Evolutionary conservation across 495 filamentous ascomycete genomes (phyloP).

Genomic region (Trichoderma virens): DNA sequence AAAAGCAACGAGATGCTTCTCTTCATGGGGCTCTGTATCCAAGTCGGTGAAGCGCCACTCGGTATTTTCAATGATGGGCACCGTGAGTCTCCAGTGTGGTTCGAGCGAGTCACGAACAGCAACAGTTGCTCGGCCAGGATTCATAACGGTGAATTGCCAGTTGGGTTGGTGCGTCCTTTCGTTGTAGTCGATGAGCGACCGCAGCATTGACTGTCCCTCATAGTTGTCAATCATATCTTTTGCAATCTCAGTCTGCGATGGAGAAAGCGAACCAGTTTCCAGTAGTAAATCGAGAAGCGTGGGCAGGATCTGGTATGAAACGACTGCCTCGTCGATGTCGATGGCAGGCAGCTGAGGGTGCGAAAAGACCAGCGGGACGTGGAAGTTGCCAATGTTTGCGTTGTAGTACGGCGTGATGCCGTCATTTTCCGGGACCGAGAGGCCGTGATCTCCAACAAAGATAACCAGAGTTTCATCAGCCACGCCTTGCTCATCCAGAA

Average conservation of each 20-base stretch:
- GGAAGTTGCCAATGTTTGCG: constrained; percentile 42
- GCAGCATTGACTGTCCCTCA: constrained; percentile 40
- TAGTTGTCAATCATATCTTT: constrained; percentile 33
- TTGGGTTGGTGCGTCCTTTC: constrained; percentile 27
- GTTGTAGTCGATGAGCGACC: constrained; percentile 20
- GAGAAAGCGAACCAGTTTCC: constrained; percentile 34
- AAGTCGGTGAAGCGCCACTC: constrained; percentile 33
- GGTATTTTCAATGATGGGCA: constrained; percentile 33
- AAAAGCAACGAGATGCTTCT: constrained; percentile 26
- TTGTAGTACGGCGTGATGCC: constrained; percentile 43
- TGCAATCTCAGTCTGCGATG: constrained; percentile 26
- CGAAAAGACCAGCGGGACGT: constrained; percentile 41
- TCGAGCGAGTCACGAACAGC: constrained; percentile 31
- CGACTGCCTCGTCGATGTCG: constrained; percentile 35
- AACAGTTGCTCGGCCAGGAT: constrained; percentile 36
- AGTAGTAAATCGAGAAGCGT: constrained; percentile 44
- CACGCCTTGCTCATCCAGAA: constrained; percentile 40
- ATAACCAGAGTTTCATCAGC: constrained; percentile 43
- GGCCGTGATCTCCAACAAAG: constrained; percentile 42
- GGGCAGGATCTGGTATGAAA: constrained; percentile 38
- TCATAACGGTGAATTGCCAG: constrained; percentile 41
- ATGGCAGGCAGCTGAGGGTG: constrained; percentile 39
- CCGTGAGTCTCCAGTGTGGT: constrained; percentile 29
- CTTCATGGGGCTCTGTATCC: constrained; percentile 30
- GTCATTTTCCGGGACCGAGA: constrained; percentile 38